Conservation (phyloP, 192 early-diverging fungal species). For the Nowakowskiella sp. region DNA sequence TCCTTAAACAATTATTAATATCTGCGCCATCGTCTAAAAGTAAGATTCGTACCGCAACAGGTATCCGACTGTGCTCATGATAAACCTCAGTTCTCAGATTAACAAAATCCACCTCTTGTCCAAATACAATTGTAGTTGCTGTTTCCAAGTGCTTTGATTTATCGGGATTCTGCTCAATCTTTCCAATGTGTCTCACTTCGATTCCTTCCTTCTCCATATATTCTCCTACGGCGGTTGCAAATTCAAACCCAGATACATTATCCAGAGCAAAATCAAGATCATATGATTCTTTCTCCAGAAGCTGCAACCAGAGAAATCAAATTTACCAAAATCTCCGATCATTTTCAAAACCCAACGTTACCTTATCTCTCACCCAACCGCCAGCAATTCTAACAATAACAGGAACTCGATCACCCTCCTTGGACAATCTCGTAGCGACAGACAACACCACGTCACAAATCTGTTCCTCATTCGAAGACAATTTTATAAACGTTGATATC, state of each 20-base stretch:
- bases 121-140: slow-evolving; percentile 78
- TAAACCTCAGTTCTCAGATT: slow-evolving; percentile 92
- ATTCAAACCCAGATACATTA: slow-evolving; percentile 85
- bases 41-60: slow-evolving; percentile 31
- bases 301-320: slow-evolving; percentile 23
- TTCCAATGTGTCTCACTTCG: slow-evolving; percentile 48
- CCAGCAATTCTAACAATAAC: slow-evolving; percentile 84
- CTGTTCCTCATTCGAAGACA: too few relatives aligned
- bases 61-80: slow-evolving; percentile 70
- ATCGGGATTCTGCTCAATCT: slow-evolving; percentile 88
- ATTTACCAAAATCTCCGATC: not conserved
- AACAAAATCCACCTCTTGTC: slow-evolving; percentile 82
- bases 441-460: too few relatives aligned
- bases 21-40: not conserved
- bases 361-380: slow-evolving; percentile 98
- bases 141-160: slow-evolving; percentile 97
- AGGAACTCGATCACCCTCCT: slow-evolving; percentile 5
- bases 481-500: too few relatives aligned
- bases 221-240: slow-evolving; percentile 66
- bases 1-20: slow-evolving; percentile 9
- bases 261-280: slow-evolving; percentile 95
- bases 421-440: too few relatives aligned
- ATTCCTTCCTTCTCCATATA: slow-evolving; percentile 37
- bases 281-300: slow-evolving; percentile 75
- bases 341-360: slow-evolving; percentile 12